Evolutionary conservation across 2,329 filamentous ascomycete species (phyloP), one percentile per base, ranked within the genome.

Genomic region (Pseudocercospora ulei): DNA sequence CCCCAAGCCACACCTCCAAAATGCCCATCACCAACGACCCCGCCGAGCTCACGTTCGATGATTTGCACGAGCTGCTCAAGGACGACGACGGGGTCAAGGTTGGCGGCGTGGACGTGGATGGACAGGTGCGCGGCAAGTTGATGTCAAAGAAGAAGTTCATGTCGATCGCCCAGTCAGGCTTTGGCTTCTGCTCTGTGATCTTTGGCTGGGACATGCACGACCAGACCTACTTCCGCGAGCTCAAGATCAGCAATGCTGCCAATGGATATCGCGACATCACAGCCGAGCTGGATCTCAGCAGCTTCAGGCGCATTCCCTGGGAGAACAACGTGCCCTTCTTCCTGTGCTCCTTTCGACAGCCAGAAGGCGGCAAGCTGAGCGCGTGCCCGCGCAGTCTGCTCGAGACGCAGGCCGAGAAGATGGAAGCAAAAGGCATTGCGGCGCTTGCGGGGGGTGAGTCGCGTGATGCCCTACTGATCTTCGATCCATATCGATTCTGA

Each of bases 201-300:
- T 94, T 93, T 56, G 86, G 87, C 59, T 94, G 87, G 87, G 86
- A 95, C 63, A 93, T 94, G 84, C 86, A 95, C 63, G 87, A 95
- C 57, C 72, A 77, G 66, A 92, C 84, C 7, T 95, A 94, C 62
- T 79, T 83, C 60, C 76, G 73, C 53, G 86, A 94, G 64, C 73
- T 94, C 48, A 74, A 75, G 56, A 80, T 94, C 61, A 90, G 83
- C 64, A 94, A 93, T 65, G 82, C 82, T 51, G 79, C 84, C 56
- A 94, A 93, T 59, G 86, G 86, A 27, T 94, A 93, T 63, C 75
- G 80, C 49, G 87, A 94, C 61, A 65, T 94, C 27, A 72, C 93
- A 35, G 86, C 87, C 8, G 68, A 88, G 23, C 79, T 86, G 1
- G 86, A 95, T 57, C 66, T 94, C 24, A 67, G 64, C 43, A 82